Conservation (phyloP, 2,329 filamentous ascomycete genomes). For the Parafenestella ontariensis region DNA sequence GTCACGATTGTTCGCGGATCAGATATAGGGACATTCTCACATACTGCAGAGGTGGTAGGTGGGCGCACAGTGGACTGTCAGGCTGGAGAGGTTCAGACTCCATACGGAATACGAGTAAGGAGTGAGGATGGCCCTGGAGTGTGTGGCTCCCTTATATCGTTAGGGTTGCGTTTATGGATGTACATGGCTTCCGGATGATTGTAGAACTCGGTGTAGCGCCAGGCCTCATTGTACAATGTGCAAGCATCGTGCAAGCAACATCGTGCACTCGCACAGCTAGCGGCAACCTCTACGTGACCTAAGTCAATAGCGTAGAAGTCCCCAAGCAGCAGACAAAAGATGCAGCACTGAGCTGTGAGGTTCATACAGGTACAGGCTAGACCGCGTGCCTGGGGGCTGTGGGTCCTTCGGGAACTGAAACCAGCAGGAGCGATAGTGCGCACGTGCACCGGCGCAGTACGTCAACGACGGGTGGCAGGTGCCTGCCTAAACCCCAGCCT, state of each 20-base stretch:
- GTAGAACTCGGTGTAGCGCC: neutral
- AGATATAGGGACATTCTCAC: too few relatives aligned
- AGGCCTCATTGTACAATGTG: neutral
- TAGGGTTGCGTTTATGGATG: neutral
- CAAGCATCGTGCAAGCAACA: too few relatives aligned
- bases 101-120: too few relatives aligned
- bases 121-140: too few relatives aligned
- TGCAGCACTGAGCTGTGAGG: too few relatives aligned
- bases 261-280: neutral
- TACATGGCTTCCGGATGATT: neutral
- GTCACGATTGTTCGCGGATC: too few relatives aligned
- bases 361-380: neutral
- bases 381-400: neutral
- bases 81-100: too few relatives aligned
- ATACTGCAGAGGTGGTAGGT: too few relatives aligned
- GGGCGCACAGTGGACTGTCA: too few relatives aligned
- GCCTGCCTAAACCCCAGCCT: slow-evolving; percentile 14
- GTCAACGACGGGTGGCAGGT: neutral
- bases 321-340: too few relatives aligned
- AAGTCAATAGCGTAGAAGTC: neutral
- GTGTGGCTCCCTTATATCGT: too few relatives aligned
- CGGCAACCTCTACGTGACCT: neutral
- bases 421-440: slow-evolving; percentile 3
- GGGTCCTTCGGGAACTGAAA: neutral
- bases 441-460: neutral